Evolutionary conservation across 208 protist species (phyloP), one percentile per base, ranked within the genome.

Genomic region (Trypanosoma melophagium): DNA sequence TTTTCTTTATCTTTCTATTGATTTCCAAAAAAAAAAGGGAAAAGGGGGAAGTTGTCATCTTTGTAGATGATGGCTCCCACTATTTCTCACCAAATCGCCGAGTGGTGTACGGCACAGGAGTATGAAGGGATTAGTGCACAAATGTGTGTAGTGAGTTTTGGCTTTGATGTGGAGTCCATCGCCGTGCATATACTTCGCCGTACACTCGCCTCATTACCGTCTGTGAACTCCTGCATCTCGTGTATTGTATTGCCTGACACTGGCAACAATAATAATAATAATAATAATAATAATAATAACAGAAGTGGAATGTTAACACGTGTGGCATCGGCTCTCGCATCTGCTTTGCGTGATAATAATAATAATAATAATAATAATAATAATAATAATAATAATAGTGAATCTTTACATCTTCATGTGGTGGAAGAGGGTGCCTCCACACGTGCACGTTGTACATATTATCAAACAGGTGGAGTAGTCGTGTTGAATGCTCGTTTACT

Each of bases 171-270:
- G 8, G 82, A 91, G 28, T 57, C 77, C 47, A 81, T 91, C 0
- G 71, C 76, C 8, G 71, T 82, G 24, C 19, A 66, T 41, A 60
- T 69, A n/a, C 41, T 71, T 14, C 64, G 45, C 49, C 47, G 50
- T n/a, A 44, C 64, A n/a, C 42, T 62, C 9, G 9, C 16, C 8
- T 19, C n/a, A 14, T n/a, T 50, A 21, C 44, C 61, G 16, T 67
- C 61, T 28, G 21, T 76, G 97, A 49, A 83, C 96, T 5, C 84
- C 89, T 61, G 97, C 95, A 13, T 78, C 98, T 35, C 97, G 3
- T 74, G 60, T 64, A 86, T 99, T 14, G 89, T 99, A 2, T 86
- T 98, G 16, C 99, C 99, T 45, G 76, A 99, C 8, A 86, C 95
- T 35, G 5, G 28, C 28, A 35, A 5, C 28, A 35, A 5, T 35